Conservation (phyloP, 2,329 filamentous ascomycete species). For the Trichoderma atrobrunneum region DNA sequence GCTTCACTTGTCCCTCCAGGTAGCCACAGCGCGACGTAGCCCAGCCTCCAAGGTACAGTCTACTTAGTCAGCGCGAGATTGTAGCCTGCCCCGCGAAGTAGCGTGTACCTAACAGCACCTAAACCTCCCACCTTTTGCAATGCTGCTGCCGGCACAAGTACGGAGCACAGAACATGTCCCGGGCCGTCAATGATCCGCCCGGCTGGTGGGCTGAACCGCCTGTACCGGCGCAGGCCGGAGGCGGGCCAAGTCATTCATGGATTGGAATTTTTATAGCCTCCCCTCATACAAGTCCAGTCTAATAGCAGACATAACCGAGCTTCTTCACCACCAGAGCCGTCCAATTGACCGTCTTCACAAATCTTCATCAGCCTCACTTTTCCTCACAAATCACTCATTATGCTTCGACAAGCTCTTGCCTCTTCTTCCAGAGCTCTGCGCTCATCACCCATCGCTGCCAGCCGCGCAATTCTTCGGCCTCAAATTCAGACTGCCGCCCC, state of each 20-base stretch:
- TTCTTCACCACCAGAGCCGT: neutral
- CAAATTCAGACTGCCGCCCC: slow-evolving; percentile 39
- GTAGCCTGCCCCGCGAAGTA: neutral
- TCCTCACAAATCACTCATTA: slow-evolving; percentile 26
- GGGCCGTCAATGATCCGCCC: slow-evolving; percentile 22
- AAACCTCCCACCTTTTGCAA: neutral
- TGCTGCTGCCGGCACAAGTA: neutral
- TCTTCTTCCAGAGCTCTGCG: slow-evolving; percentile 45
- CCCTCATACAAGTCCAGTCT: neutral
- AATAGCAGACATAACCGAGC: neutral
- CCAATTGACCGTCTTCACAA: neutral
- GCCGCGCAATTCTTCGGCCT: slow-evolving; percentile 36
- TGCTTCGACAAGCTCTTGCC: slow-evolving; percentile 47
- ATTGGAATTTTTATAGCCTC: slow-evolving; percentile 11
- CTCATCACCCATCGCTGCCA: slow-evolving; percentile 37
- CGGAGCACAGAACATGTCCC: neutral
- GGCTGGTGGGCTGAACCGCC: slow-evolving; percentile 8
- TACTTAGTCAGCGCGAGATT: neutral
- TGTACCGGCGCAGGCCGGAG: slow-evolving; percentile 13
- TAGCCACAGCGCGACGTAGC: slow-evolving; percentile 34
- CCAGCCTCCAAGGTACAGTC: neutral
- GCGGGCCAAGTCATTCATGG: neutral
- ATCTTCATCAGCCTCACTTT: slow-evolving; percentile 1
- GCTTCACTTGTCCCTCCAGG: slow-evolving; percentile 28
- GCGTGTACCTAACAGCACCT: neutral